Base-by-base conservation (phyloP, 2,329 filamentous ascomycete species). In the Chrysoporthe deuterocubensis region DNA sequence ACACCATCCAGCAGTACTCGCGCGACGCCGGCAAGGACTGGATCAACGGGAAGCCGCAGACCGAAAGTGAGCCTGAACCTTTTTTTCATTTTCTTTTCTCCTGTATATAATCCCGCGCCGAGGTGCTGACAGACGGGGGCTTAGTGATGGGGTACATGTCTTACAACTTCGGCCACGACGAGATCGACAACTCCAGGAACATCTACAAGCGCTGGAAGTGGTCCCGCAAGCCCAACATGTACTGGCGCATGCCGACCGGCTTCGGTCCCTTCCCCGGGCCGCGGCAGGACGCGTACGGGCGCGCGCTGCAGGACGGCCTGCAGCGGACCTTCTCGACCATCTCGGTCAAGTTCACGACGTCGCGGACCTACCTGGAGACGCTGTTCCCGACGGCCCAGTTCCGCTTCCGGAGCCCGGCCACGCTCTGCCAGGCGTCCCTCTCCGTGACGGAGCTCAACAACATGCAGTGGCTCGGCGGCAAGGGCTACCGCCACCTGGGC, bases 161-260 rank as follows among this genome's bases (percentile, higher is more conserved):
- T 43, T 85, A 86, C 74, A 87, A 85, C 71, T 87, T 86, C 70
- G 83, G 84, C 7, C 84, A 88, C 72, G 87, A 90, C 69, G 87
- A 89, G 71, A 85, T 81, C 73, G 82, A 89, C 73, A 76, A 85
- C 71, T 83, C 87, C 0, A 80, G 77, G 0, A 82, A 86, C 57
- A 73, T 79, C 40, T 80, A 89, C 46, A 82, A 82, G 4, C 78
- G 83, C 64, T 86, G 83, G 80, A 76, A 82, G 5, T 82, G 82
- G 79, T 76, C 76, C 0, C 74, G 74, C 26, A 77, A 77, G 65
- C 71, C 75, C 1, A 73, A 76, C 48, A 72, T 79, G 42, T 80
- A 78, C 78, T 82, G 79, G 79, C 76, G 82, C 9, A 80, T 81
- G 75, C 83, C 82, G 13, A 72, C 79, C 32, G 78, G 78, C 1